These are phyloP conservation scores for Adansonia madagascariensis DNA, from an alignment of 441 rosid genomes.

Conservation along the genomic window DNA sequence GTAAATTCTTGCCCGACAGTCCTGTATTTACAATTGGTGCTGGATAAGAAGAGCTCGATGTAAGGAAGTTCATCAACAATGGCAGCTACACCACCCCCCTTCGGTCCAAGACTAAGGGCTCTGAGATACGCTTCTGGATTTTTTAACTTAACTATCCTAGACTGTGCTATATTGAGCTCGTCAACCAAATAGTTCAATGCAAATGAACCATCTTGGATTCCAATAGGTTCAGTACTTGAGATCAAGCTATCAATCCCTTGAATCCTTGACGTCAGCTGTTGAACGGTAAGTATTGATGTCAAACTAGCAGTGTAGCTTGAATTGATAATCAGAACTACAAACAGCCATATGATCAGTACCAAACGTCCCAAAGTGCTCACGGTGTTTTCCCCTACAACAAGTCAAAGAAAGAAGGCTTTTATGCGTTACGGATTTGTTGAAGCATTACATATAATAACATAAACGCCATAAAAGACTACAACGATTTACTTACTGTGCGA, in stretches of 20 bases:
- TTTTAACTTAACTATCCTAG: constrained; percentile 62
- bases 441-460: background rate
- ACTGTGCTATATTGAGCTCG: constrained; percentile 78
- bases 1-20: constrained; percentile 92
- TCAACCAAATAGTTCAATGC: constrained; percentile 70
- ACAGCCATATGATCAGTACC: constrained; percentile 90
- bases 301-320: constrained; percentile 97
- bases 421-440: constrained; percentile 4
- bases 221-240: constrained; percentile 68
- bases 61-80: constrained; percentile 93
- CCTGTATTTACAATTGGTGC: constrained; percentile 64
- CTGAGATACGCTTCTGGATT: constrained; percentile 51
- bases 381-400: constrained; percentile 80
- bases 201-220: constrained; percentile 88
- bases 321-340: constrained; percentile 89
- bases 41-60: constrained; percentile 71
- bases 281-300: constrained; percentile 96
- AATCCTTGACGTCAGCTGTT: constrained; percentile 75
- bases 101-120: constrained; percentile 69
- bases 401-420: constrained; percentile 29
- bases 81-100: constrained; percentile 78
- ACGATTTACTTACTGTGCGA: constrained; percentile 72
- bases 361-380: constrained; percentile 82
- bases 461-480: constrained; percentile 11
- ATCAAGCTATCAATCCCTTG: constrained; percentile 78